Percentiles rank a stretch among this genome's conserved stretches.
These are phyloP conservation scores for Xeromyces bisporus DNA, from an alignment of 495 filamentous ascomycete species.

Conservation along the genomic window DNA sequence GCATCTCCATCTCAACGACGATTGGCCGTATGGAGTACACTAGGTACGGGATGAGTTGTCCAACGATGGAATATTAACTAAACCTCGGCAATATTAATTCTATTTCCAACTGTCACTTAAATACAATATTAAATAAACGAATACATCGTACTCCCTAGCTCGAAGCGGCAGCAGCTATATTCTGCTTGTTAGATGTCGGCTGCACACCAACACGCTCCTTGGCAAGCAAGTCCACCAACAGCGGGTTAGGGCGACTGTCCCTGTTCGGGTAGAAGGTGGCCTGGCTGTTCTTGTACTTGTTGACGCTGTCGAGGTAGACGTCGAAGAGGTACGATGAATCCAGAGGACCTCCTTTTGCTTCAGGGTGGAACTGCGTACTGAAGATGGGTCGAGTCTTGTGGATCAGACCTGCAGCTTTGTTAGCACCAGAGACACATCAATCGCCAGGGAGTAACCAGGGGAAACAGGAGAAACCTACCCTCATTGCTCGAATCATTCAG, in stretches of 20 bases:
- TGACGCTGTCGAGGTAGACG: constrained; percentile 78
- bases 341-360: constrained; percentile 89
- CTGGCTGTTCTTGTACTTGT: constrained; percentile 72
- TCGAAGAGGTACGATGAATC: constrained; percentile 93
- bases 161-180: constrained; percentile 25
- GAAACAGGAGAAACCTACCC: constrained; percentile 23
- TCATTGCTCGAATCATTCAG: constrained; percentile 92
- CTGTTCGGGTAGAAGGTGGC: constrained; percentile 42
- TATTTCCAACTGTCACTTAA: too few species aligned
- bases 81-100: too few species aligned
- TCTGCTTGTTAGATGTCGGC: constrained; percentile 42
- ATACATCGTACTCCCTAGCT: too few species aligned
- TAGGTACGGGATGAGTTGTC: too few species aligned
- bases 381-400: constrained; percentile 94
- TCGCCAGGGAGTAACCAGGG: too few species aligned
- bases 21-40: too few species aligned
- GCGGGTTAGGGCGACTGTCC: constrained; percentile 67
- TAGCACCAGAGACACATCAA: not conserved
- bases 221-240: constrained; percentile 76
- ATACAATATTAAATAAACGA: too few species aligned
- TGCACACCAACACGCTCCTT: constrained; percentile 90
- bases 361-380: constrained; percentile 95
- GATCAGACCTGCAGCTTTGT: constrained; percentile 44
- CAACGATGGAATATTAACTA: too few species aligned
- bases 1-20: too few species aligned